phyloP scores from a whole-genome alignment of 192 early-diverging fungal species.

The Coemansia sp. region DNA sequence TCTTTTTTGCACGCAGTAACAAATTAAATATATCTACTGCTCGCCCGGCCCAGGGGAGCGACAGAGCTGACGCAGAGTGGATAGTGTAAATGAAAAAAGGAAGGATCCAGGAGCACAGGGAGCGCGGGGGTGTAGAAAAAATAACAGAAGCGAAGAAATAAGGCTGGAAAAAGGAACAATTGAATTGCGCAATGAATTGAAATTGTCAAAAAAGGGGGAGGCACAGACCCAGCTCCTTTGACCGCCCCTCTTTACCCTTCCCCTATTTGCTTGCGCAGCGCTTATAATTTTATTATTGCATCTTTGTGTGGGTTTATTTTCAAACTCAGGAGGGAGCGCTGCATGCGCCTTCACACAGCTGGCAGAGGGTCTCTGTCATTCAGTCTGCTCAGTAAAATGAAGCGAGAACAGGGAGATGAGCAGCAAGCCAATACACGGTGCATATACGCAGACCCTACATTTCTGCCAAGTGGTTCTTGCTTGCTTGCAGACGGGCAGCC shows the following conservation, averaged over 20 bases:
- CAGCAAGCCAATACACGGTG: no score
- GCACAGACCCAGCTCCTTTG: neutral
- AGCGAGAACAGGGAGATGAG: no score
- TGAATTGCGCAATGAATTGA: neutral
- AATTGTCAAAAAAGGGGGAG: neutral
- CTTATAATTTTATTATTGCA: neutral
- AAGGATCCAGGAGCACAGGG: constrained; percentile 9
- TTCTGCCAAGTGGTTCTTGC: no score
- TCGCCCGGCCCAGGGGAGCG: neutral
- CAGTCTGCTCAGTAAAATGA: no score
- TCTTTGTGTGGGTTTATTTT: neutral
- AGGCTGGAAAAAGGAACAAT: constrained; percentile 1
- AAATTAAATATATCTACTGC: constrained; percentile 7
- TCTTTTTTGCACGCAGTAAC: neutral
- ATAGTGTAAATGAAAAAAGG: neutral
- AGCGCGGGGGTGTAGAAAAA: neutral
- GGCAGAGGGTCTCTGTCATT: no score
- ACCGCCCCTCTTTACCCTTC: neutral
- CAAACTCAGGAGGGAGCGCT: neutral
- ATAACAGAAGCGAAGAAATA: neutral
- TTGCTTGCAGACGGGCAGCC: neutral
- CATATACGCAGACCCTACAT: no score
- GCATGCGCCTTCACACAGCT: no score
- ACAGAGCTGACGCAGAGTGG: neutral
- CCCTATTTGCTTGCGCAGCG: neutral